Percentiles rank a stretch among this genome's conserved stretches.
phyloP scores from a whole-genome alignment of 306 rosid genomes.

The Biancaea sappan region DNA sequence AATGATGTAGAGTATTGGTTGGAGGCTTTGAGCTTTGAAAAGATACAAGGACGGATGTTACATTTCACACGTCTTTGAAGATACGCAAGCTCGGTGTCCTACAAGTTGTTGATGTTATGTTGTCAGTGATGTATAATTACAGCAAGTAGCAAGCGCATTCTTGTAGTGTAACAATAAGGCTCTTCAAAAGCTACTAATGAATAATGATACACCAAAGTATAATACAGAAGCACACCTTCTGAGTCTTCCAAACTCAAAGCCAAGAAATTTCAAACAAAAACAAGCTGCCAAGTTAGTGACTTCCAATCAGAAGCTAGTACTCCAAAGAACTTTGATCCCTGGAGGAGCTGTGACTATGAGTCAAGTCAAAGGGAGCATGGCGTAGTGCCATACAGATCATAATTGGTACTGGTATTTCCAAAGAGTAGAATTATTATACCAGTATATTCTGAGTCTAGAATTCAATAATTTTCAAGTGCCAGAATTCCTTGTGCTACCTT shows the following conservation, averaged over 20 bases:
- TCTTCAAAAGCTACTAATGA: neutral
- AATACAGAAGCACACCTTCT: neutral
- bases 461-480: neutral
- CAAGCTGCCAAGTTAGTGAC: neutral
- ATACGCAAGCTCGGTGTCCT: constrained; percentile 26
- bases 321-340: neutral
- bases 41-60: neutral
- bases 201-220: no score
- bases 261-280: neutral
- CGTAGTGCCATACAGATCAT: constrained; percentile 36
- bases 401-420: constrained; percentile 1
- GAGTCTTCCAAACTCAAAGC: neutral
- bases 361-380: neutral
- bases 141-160: constrained; percentile 2
- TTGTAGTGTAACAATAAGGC: neutral
- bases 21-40: neutral
- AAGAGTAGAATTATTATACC: neutral
- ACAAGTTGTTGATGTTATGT: neutral
- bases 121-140: constrained; percentile 13
- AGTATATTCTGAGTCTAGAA: neutral
- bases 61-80: constrained; percentile 25
- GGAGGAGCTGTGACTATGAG: neutral
- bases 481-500: neutral
- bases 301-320: neutral
- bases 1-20: neutral